phyloP scores from a whole-genome alignment of 805 yeast species.

The Ogataea pini region DNA sequence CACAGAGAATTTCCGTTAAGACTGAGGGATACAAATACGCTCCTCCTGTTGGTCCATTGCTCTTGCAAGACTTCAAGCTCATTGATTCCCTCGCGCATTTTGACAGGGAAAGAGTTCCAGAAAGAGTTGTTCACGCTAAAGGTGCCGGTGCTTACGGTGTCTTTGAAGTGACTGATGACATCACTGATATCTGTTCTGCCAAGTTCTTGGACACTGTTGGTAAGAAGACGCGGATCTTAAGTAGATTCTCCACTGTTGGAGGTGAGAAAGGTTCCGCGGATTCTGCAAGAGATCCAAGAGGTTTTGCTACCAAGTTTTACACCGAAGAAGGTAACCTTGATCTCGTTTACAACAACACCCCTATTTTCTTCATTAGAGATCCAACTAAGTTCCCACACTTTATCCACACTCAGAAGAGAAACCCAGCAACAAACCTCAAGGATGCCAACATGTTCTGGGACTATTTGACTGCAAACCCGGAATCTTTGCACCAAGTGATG shows the following conservation, averaged over 20 bases:
- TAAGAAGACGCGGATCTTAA: conserved; percentile 71
- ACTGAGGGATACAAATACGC: conserved; percentile 29
- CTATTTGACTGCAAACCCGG: conserved; percentile 71
- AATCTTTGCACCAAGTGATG: conserved; percentile 73
- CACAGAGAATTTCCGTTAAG: conserved; percentile 70
- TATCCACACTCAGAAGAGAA: conserved; percentile 86
- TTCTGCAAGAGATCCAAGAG: conserved; percentile 86
- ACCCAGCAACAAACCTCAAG: conserved; percentile 77
- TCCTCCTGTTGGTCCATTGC: conserved; percentile 62
- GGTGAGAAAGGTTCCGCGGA: conserved; percentile 83
- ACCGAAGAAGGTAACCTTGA: conserved; percentile 86
- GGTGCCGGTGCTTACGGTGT: conserved; percentile 90
- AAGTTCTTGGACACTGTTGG: conserved; percentile 74
- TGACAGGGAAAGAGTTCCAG: conserved; percentile 88
- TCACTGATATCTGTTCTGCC: conserved; percentile 69
- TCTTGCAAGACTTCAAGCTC: conserved; percentile 79
- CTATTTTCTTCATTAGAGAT: conserved; percentile 82
- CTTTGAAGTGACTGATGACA: conserved; percentile 85
- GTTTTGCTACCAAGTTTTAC: conserved; percentile 76
- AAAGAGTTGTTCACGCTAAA: conserved; percentile 91
- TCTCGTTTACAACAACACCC: conserved; percentile 84
- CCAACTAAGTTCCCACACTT: conserved; percentile 85
- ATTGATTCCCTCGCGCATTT: conserved; percentile 84
- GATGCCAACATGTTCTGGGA: conserved; percentile 88
- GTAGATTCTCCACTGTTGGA: conserved; percentile 85